These are phyloP conservation scores for Calonectria leucothoes DNA, from an alignment of 2,329 filamentous ascomycete species.

Conservation along the genomic window DNA sequence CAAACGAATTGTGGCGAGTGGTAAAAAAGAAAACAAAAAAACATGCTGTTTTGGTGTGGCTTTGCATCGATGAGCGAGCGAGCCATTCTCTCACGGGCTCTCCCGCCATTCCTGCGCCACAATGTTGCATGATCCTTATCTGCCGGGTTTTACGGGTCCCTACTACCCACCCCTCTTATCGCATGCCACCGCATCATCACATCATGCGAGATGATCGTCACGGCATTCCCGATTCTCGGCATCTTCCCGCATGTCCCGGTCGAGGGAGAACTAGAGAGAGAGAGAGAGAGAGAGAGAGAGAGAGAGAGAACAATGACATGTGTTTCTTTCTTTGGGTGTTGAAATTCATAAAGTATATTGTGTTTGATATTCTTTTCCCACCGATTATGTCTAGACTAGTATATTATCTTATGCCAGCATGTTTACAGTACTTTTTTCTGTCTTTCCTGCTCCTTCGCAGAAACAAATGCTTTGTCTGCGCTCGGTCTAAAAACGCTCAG, in stretches of 20 bases:
- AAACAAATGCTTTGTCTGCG: not conserved
- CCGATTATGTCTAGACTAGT: not conserved
- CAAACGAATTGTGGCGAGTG: not conserved
- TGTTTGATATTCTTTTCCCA: not conserved
- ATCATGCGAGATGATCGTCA: slow-evolving; percentile 10
- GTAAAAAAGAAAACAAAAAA: too few species aligned
- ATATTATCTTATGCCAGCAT: not conserved
- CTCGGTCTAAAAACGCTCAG: slow-evolving; percentile 6
- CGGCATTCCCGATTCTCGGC: not conserved
- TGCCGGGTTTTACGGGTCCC: not conserved
- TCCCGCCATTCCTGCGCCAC: not conserved
- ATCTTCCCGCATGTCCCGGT: not conserved
- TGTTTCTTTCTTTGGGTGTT: not conserved
- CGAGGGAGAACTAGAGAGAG: not conserved
- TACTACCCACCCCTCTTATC: not conserved
- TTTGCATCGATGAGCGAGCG: not conserved
- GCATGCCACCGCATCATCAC: not conserved
- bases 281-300: not conserved
- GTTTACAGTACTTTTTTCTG: not conserved
- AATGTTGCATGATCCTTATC: not conserved
- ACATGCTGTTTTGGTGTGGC: not conserved
- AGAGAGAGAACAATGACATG: not conserved
- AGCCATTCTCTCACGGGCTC: not conserved
- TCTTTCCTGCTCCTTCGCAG: not conserved
- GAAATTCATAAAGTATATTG: not conserved